phyloP scores from a whole-genome alignment of 768 basidiomycete genomes.

The Favolaschia claudopus region DNA sequence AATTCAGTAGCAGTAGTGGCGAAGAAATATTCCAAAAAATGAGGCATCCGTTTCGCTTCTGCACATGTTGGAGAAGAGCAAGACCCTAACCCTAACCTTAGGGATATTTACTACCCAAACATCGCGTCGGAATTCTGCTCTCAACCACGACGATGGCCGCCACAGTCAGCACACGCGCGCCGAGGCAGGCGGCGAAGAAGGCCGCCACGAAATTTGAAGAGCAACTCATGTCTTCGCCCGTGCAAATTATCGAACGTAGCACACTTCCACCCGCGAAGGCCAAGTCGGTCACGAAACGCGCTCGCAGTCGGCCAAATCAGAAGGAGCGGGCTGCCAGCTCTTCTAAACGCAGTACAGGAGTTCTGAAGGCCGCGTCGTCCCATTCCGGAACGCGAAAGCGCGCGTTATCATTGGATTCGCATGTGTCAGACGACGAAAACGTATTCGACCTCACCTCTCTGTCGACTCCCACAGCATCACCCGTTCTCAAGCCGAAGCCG shows the following conservation, averaged over 20 bases:
- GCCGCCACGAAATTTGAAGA: constrained; percentile 19
- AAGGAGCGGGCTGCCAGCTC: not conserved
- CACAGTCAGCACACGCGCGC: not conserved
- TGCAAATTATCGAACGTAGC: not conserved
- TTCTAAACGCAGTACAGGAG: not conserved
- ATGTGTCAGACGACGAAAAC: constrained; percentile 19
- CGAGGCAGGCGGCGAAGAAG: constrained; percentile 24
- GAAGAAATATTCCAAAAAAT: too few species aligned
- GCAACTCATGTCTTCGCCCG: constrained; percentile 23
- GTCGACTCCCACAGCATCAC: constrained; percentile 16
- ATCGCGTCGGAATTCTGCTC: constrained; percentile 10
- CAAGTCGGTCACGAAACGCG: not conserved
- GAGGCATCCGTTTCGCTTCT: too few species aligned
- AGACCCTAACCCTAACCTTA: too few species aligned
- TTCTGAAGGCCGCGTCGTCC: not conserved
- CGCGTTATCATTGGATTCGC: constrained; percentile 6
- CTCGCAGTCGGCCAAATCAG: not conserved
- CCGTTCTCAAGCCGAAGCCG: constrained; percentile 3
- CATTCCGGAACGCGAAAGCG: not conserved
- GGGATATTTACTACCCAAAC: too few species aligned
- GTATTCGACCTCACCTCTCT: constrained; percentile 26
- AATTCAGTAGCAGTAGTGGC: too few species aligned
- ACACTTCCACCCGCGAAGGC: not conserved
- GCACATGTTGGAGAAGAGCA: too few species aligned
- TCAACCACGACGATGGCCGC: constrained; percentile 15